Base-by-base conservation (phyloP, 306 rosid genomes). In the Morella rubra region DNA sequence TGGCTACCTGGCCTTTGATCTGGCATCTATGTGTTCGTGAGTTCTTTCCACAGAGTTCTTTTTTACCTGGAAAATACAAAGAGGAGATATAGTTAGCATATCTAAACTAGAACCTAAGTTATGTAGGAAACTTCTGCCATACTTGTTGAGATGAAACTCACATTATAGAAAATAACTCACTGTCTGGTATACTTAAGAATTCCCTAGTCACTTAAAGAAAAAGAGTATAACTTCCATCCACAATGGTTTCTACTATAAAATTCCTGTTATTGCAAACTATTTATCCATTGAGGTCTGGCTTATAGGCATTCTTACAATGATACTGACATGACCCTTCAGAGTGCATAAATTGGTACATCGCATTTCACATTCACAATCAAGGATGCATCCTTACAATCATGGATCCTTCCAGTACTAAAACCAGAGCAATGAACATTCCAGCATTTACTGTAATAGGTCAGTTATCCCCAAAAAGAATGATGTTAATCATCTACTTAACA, bases 1-100 rank as follows among this genome's bases (percentile, higher is more conserved):
- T 69, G 50, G 77, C 16, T 86, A 96, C 98, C 99, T 92, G 74
- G 97, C 88, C 83, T 92, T 88, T 79, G 97, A 88, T 58, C 99
- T 87, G 58, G 99, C 99, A 85, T 96, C 99, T 82, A 96, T 56
- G 27, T 79, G 98, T 58, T 87, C 93, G 79, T 96, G 84, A 71
- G 92, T 82, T 77, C 80, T 65, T 73, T 86, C 91, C 81, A 89
- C 91, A 47, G 88, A 27, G 76, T 96, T 96, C 79, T 51, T 86
- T 69, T 71, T 84, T 65, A 92, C 93, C 99, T 96, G 56, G 69
- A 76, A 77, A 53, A 71, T 37, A 79, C 55, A 76, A 18, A 61
- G 71, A 65, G 74, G 7, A 11, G 32, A 77, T 73, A 55, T 24
- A 71, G 73, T 18, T 18, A 10, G 24, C 60, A 64, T 47, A 66